These are phyloP conservation scores for Epichloe gansuensis DNA, from an alignment of 2,329 filamentous ascomycete genomes.

Conservation along the genomic window DNA sequence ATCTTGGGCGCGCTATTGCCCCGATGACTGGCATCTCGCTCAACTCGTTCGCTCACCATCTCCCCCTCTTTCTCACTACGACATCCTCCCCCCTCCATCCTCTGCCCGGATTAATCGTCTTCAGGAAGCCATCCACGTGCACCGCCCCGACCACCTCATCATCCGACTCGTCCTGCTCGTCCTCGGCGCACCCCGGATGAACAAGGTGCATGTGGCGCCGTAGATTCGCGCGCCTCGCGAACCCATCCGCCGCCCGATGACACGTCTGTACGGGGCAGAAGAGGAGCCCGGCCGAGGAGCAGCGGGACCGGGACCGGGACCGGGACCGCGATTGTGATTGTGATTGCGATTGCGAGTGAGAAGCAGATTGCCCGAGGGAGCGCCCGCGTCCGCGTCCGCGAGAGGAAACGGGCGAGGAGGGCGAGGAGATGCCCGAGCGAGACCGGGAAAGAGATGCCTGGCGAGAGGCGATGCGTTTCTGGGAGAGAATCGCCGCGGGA, in stretches of 20 bases:
- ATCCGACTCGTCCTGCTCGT: conserved; percentile 28
- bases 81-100: conserved; percentile 34
- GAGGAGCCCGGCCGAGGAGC: conserved; percentile 20
- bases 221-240: conserved; percentile 23
- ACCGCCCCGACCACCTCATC: conserved; percentile 49
- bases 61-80: conserved; percentile 15
- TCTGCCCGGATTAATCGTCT: conserved; percentile 34
- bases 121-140: conserved; percentile 55
- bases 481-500: conserved; percentile 13
- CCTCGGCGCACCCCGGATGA: conserved; percentile 23
- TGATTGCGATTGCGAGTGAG: background rate
- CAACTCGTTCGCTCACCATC: background rate
- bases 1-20: background rate
- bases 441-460: conserved; percentile 8
- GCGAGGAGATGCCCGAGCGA: conserved; percentile 14
- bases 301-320: conserved; percentile 16
- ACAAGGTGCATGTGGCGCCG: conserved; percentile 25
- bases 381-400: background rate
- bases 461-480: conserved; percentile 18
- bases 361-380: background rate
- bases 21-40: background rate
- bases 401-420: background rate
- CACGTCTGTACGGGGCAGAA: conserved; percentile 26
- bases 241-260: conserved; percentile 23
- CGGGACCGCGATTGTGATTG: conserved; percentile 9